Conservation (phyloP, 129 eudicot genomes). For the Erigeron canadensis region DNA sequence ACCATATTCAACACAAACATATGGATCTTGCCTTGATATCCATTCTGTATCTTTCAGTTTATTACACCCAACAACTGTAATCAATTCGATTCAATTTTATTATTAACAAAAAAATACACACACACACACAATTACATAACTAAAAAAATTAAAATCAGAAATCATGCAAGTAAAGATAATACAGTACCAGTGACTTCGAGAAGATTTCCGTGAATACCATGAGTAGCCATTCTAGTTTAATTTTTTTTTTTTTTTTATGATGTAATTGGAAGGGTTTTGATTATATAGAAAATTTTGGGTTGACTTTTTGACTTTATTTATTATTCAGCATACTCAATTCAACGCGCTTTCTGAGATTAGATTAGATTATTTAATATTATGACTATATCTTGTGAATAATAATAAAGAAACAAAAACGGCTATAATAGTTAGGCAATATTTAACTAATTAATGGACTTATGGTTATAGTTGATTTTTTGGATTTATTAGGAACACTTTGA, state of each 20-base stretch:
- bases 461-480: too few species aligned
- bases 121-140: not conserved
- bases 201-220: constrained; percentile 83
- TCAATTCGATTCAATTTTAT: not conserved
- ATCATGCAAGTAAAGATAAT: not conserved
- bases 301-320: too few species aligned
- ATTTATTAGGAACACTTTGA: too few species aligned
- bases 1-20: constrained; percentile 82
- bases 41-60: constrained; percentile 93
- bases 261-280: not conserved
- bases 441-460: too few species aligned
- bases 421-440: too few species aligned
- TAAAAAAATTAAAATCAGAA: not conserved
- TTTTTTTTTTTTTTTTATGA: not conserved
- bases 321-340: too few species aligned
- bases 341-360: too few species aligned
- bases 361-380: too few species aligned
- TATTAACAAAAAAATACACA: not conserved
- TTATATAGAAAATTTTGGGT: not conserved
- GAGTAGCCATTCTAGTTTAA: constrained; percentile 49
- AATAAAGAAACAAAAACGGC: too few species aligned
- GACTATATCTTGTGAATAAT: too few species aligned
- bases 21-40: constrained; percentile 98
- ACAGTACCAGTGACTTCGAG: constrained; percentile 86
- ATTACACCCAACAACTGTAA: constrained; percentile 68